A percentile compares a stretch with the other conserved stretches of the same genome.
These are phyloP conservation scores for Hemileia vastatrix DNA, from an alignment of 1,284 basidiomycete species.

Conservation along the genomic window DNA sequence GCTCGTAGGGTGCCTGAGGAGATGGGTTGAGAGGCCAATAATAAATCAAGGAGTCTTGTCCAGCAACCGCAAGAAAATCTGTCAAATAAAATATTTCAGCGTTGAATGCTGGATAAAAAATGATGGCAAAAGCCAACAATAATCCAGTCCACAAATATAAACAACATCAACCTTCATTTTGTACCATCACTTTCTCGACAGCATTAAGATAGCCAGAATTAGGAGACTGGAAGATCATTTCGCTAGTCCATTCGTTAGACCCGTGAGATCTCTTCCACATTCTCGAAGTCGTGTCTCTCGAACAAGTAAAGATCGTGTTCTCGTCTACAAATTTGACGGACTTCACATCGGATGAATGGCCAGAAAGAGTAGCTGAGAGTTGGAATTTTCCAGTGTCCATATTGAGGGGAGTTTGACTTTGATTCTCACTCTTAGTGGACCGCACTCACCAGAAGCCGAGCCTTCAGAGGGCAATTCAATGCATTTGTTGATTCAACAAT, in stretches of 20 bases:
- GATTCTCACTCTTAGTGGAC: no score
- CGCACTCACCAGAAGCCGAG: no score
- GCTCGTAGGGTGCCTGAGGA: conserved; percentile 46
- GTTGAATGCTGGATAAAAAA: background rate
- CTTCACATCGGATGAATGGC: conserved; percentile 63
- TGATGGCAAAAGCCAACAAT: background rate
- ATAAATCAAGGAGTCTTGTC: conserved; percentile 73
- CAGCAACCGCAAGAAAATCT: conserved; percentile 48
- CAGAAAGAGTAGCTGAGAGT: conserved; percentile 63
- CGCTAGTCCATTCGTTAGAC: conserved; percentile 51
- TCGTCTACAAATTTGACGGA: conserved; percentile 45
- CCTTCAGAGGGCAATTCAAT: no score
- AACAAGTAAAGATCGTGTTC: conserved; percentile 62
- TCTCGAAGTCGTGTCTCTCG: conserved; percentile 79
- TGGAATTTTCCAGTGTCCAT: no score
- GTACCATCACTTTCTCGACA: conserved; percentile 55
- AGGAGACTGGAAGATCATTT: conserved; percentile 53
- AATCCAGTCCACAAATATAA: background rate
- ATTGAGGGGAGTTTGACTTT: no score
- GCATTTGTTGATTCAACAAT: no score
- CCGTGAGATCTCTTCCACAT: conserved; percentile 60
- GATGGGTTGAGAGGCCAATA: conserved; percentile 57
- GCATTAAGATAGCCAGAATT: conserved; percentile 72
- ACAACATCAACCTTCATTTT: conserved; percentile 38
- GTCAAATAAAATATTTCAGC: conserved; percentile 22